Evolutionary conservation across 2,329 filamentous ascomycete species (phyloP), one percentile per base, ranked within the genome.

Genomic region (Parafenestella ontariensis): DNA sequence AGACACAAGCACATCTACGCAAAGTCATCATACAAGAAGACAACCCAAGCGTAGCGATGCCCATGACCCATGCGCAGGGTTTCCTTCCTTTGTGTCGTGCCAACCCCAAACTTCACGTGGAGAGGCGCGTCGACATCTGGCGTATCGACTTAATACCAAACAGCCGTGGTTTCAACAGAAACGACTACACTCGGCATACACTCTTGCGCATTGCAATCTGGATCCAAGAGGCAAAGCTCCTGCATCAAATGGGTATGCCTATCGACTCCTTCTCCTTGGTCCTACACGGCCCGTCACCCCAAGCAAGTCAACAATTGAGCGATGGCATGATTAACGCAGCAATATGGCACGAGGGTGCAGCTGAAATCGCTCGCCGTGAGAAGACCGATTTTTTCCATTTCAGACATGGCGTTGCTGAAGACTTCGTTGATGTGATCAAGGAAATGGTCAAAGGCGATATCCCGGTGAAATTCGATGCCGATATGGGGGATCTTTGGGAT

Each of bases 301-400:
- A 17, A 33, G 46, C 46, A 11, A 49, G 46, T 36, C 26, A 49
- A 28, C 46, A 33, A 18, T 37, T 49, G 6, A 20, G 46, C 46
- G 46, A 49, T 37, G 26, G 23, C 18, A 23, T 42, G 9, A 33
- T 49, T 1, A n/a, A 18, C 21, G 26, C 26, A 17, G 46, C 46
- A 5, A 49, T 49, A n/a, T 42, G 37, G 46, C 24, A 49, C 18
- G 36, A 49, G 7, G 37, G 46, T 29, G 37, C 17, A 5, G 15
- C 13, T 9, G 15, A 41, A 17, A 7, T 49, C 13, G 24, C 15
- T 33, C 15, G 46, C 15, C 24, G 36, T 10, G 15, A 41, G 15
- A 8, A 24, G 24, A 9, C 7, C 5, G n/a, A 31, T 3, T 44
- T 44, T n/a, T 15, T 23, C 11, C 23, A 20, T 6, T 40, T 13